These are phyloP conservation scores for Calamus simplicifolius DNA, from an alignment of 176 grass and related monocot genomes.

Conservation along the genomic window DNA sequence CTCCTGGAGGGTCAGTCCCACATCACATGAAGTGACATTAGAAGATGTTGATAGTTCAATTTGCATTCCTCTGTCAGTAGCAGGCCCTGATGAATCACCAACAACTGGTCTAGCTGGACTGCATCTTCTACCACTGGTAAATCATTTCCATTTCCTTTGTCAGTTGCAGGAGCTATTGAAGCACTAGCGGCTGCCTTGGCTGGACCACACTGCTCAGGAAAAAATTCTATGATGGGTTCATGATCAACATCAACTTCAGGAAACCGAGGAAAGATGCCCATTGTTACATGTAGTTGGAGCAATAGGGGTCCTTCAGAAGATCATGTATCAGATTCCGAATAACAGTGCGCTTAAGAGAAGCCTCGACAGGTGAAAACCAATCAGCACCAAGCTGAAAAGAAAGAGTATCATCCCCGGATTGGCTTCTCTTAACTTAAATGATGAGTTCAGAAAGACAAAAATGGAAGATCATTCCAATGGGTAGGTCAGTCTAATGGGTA, in stretches of 20 bases:
- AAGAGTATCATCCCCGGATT: background rate
- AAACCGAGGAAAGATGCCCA: slow-evolving; percentile 30
- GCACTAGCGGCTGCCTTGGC: too few relatives aligned
- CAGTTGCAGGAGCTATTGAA: too few relatives aligned
- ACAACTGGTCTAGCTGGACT: slow-evolving; percentile 25
- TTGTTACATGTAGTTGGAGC: slow-evolving; percentile 10
- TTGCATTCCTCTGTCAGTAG: slow-evolving; percentile 20
- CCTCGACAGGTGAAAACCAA: slow-evolving; percentile 85
- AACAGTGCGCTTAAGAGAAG: slow-evolving; percentile 77
- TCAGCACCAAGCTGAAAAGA: slow-evolving; percentile 59
- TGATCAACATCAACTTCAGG: slow-evolving; percentile 15
- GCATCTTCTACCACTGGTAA: slow-evolving; percentile 29
- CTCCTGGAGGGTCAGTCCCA: slow-evolving; percentile 14
- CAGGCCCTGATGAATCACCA: slow-evolving; percentile 14
- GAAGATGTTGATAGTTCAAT: slow-evolving; percentile 10
- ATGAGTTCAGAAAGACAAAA: too few relatives aligned
- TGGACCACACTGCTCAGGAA: too few relatives aligned
- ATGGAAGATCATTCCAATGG: too few relatives aligned
- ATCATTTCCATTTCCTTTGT: slow-evolving; percentile 2
- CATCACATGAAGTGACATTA: slow-evolving; percentile 32
- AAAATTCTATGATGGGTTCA: too few relatives aligned
- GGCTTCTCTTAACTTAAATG: too few relatives aligned
- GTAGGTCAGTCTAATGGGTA: too few relatives aligned
- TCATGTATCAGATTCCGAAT: slow-evolving; percentile 69
- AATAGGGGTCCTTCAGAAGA: slow-evolving; percentile 27